These are phyloP conservation scores for Ustilago shanxiensis DNA, from an alignment of 1,284 basidiomycete genomes.

Conservation along the genomic window DNA sequence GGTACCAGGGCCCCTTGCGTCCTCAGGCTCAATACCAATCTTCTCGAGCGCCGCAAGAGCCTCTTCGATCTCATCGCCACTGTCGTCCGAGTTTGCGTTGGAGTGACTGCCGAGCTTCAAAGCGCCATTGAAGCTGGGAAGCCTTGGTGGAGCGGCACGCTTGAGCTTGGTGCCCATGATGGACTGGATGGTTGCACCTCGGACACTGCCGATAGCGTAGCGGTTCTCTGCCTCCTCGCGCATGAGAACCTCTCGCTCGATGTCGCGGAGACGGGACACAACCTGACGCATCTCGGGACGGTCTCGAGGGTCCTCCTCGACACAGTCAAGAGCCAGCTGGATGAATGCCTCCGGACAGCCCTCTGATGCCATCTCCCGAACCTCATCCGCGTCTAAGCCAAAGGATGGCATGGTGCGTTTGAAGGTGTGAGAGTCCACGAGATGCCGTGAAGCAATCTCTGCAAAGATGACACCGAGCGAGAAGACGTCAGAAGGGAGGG, in stretches of 20 bases:
- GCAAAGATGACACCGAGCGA: slow-evolving; percentile 94
- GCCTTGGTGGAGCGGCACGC: slow-evolving; percentile 75
- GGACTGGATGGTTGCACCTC: slow-evolving; percentile 57
- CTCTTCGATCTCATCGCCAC: slow-evolving; percentile 63
- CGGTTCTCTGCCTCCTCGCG: slow-evolving; percentile 54
- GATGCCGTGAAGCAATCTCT: slow-evolving; percentile 85
- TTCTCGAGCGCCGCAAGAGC: slow-evolving; percentile 62
- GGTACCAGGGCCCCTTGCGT: slow-evolving; percentile 31
- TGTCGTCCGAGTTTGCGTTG: slow-evolving; percentile 41
- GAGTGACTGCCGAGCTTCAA: slow-evolving; percentile 74
- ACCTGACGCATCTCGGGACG: slow-evolving; percentile 85
- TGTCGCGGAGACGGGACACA: slow-evolving; percentile 79
- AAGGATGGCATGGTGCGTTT: slow-evolving; percentile 72
- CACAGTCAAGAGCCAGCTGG: slow-evolving; percentile 83
- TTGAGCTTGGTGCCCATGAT: slow-evolving; percentile 56
- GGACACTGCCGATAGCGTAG: slow-evolving; percentile 79
- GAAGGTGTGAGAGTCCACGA: slow-evolving; percentile 77
- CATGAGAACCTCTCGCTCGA: slow-evolving; percentile 78
- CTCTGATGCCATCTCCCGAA: slow-evolving; percentile 78
- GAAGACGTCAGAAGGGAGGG: slow-evolving; percentile 92
- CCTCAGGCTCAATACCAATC: slow-evolving; percentile 53
- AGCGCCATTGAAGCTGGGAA: slow-evolving; percentile 86
- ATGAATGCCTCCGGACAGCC: slow-evolving; percentile 86
- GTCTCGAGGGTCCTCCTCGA: slow-evolving; percentile 77
- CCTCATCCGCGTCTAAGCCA: slow-evolving; percentile 81